Percentiles rank a stretch among this genome's conserved stretches.
phyloP scores from a whole-genome alignment of 768 basidiomycete species.

The Gyrodon lividus region DNA sequence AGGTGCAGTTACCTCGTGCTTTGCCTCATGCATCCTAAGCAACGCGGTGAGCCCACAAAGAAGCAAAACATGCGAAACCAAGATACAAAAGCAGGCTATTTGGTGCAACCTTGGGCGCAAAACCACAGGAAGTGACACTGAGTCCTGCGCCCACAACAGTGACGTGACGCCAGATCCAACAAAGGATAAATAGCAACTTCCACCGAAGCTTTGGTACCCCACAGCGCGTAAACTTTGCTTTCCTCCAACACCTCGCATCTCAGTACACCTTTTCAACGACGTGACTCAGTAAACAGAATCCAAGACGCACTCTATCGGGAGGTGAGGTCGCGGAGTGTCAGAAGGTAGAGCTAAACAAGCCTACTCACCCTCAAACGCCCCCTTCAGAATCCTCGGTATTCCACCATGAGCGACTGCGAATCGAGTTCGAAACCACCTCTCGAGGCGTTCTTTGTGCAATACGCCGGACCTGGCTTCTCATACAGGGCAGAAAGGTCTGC shows the following conservation, averaged over 20 bases:
- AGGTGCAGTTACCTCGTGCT: too few species aligned
- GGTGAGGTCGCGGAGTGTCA: too few species aligned
- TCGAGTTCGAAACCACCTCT: constrained; percentile 13
- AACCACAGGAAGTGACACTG: not conserved
- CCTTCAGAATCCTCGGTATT: not conserved
- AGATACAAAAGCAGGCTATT: too few species aligned
- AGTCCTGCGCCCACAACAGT: not conserved
- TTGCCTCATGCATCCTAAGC: too few species aligned
- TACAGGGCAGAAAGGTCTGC: constrained; percentile 16
- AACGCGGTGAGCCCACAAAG: not conserved
- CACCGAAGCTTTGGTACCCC: constrained; percentile 12
- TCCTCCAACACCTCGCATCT: too few species aligned
- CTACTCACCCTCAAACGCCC: too few species aligned
- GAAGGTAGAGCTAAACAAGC: too few species aligned
- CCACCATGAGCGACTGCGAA: not conserved
- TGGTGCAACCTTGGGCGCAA: not conserved
- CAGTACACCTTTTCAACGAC: too few species aligned
- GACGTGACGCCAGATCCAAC: not conserved
- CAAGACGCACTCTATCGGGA: too few species aligned
- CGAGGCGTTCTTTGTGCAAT: constrained; percentile 24
- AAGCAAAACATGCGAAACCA: not conserved
- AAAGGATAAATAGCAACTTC: constrained; percentile 38
- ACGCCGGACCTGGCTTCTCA: constrained; percentile 12
- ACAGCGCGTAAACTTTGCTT: too few species aligned
- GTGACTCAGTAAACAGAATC: too few species aligned